These are phyloP conservation scores for Conticribra weissflogii DNA, from an alignment of 108 stramenopile genomes.

Conservation along the genomic window DNA sequence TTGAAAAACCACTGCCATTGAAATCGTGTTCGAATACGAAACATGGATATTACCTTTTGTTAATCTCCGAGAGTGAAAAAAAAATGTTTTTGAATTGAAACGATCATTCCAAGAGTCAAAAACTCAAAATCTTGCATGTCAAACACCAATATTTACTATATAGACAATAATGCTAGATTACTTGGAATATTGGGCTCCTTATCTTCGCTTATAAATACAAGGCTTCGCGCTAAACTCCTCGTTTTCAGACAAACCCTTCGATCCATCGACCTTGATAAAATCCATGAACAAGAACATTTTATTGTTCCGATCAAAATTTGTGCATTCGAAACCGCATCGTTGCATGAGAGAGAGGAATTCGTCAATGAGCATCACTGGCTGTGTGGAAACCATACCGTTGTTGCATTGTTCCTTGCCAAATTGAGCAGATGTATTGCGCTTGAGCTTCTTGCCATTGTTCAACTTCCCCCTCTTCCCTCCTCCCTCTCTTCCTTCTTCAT, in stretches of 20 bases:
- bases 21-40: no score
- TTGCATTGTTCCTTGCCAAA: slow-evolving; percentile 33
- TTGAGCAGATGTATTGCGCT: not conserved
- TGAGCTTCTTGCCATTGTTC: slow-evolving; percentile 30
- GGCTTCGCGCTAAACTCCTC: slow-evolving; percentile 80
- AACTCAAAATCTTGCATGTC: no score
- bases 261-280: slow-evolving; percentile 71
- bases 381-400: not conserved
- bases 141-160: no score
- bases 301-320: slow-evolving; percentile 76
- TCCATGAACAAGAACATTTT: slow-evolving; percentile 95
- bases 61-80: no score
- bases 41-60: no score
- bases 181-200: no score
- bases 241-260: slow-evolving; percentile 60
- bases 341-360: slow-evolving; percentile 76
- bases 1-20: no score
- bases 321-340: slow-evolving; percentile 74
- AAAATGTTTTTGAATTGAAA: no score
- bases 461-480: slow-evolving; percentile 23
- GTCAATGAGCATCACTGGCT: slow-evolving; percentile 47
- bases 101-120: no score
- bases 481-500: slow-evolving; percentile 5
- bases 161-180: no score
- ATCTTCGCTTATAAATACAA: slow-evolving; percentile 89